Conservation (phyloP, 2,329 filamentous ascomycete genomes). For the Neodidymelliopsis sp. region DNA sequence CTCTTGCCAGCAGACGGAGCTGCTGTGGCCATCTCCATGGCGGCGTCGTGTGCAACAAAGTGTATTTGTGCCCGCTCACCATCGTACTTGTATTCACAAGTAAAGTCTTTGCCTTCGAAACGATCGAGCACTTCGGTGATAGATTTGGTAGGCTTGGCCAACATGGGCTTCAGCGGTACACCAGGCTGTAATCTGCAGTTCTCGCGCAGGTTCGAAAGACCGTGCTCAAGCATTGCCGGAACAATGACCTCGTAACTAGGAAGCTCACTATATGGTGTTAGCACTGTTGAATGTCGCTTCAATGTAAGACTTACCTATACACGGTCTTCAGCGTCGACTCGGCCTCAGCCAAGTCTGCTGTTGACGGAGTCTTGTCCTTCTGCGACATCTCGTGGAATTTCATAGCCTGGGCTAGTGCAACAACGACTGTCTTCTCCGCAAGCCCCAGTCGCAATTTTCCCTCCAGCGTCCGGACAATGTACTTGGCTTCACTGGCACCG, state of each 20-base stretch:
- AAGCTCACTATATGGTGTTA: conserved; percentile 73
- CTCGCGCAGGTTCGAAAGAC: conserved; percentile 81
- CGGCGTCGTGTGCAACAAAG: conserved; percentile 84
- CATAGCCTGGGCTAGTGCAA: conserved; percentile 87
- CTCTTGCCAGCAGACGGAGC: conserved; percentile 69
- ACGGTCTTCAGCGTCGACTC: conserved; percentile 89
- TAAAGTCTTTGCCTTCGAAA: conserved; percentile 94
- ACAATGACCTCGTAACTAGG: conserved; percentile 96
- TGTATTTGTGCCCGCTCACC: conserved; percentile 98
- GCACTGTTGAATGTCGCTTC: not conserved
- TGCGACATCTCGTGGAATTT: conserved; percentile 81
- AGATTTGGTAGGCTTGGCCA: conserved; percentile 97
- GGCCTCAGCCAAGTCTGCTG: conserved; percentile 80
- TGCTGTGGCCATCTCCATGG: conserved; percentile 68
- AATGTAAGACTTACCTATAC: conserved; percentile 69
- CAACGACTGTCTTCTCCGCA: conserved; percentile 90
- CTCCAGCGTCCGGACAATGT: conserved; percentile 88
- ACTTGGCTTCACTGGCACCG: conserved; percentile 94
- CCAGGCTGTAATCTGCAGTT: conserved; percentile 92
- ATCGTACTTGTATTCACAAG: conserved; percentile 99
- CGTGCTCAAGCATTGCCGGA: conserved; percentile 84
- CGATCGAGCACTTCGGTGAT: conserved; percentile 97
- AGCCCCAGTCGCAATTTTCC: conserved; percentile 91
- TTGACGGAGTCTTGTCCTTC: conserved; percentile 73
- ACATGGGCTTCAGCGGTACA: conserved; percentile 96